Evolutionary conservation across 805 yeast species (phyloP), one percentile per base, ranked within the genome.

Genomic region (Ogataea paraovalis): DNA sequence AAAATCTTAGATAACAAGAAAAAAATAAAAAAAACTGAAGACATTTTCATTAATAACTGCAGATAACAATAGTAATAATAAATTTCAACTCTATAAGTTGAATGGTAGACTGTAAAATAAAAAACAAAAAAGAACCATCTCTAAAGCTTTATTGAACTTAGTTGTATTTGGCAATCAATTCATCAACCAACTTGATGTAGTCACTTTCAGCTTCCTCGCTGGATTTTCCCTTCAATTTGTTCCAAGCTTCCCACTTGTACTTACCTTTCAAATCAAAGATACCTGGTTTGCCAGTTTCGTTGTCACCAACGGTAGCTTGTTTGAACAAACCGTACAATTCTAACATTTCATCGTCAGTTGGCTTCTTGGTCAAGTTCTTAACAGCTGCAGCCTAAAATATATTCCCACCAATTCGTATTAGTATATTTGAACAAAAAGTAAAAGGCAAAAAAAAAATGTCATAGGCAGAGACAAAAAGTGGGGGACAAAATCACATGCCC

Each of bases 211-310:
- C 99, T 32, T 89, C 97, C 58, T 81, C 96, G 70, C 86, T 87
- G 37, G 89, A 70, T 51, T 79, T 79, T 49, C 99, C 99, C 74
- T 87, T 85, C 63, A 84, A 73, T 60, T 82, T 83, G 61, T 84
- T 84, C 98, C 98, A 94, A 8, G 98, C 79, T 66, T 91, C 92
- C 98, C 98, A 94, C 78, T 94, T 94, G 80, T 87, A 87, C 72
- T 95, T 90, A 58, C 92, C 97, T 74, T 86, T 89, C 73, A 94
- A 78, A 72, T 90, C 96, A 68, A 94, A 88, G 50, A 87, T 71
- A 54, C 97, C 94, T 46, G 99, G 99, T 74, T 88, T 87, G 47
- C 77, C 74, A 52, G 96, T 86, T 59, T 65, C 69, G 79, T 89
- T 89, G 78, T 94, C 99, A 56, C 99, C 99, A 48, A 84, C 85